Percentiles rank a stretch among this genome's conserved stretches.
phyloP scores from a whole-genome alignment of 257 asterid genomes.

The Mitragyna speciosa region DNA sequence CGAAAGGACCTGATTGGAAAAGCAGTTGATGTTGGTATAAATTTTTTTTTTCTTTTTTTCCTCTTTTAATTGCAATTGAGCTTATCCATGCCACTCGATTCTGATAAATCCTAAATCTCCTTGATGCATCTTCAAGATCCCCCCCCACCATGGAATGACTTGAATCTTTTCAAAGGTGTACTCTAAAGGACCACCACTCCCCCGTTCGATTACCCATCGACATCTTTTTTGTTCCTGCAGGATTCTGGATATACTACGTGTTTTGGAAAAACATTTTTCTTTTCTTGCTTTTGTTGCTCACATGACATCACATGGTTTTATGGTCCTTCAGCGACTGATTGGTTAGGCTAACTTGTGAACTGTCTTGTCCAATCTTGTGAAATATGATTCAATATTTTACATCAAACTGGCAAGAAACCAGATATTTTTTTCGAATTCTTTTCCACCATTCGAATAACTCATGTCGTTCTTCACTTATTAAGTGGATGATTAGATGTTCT shows the following conservation, averaged over 20 bases:
- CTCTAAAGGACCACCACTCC: background rate
- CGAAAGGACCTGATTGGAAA: background rate
- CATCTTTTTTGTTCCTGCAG: background rate
- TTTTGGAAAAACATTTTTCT: background rate
- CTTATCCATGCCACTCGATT: background rate
- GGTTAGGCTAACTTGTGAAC: background rate
- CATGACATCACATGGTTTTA: constrained; percentile 19
- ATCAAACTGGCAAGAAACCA: background rate
- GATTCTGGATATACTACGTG: background rate
- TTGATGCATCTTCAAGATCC: background rate
- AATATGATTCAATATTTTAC: background rate
- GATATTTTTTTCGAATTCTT: background rate
- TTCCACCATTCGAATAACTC: no score
- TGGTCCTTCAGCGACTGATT: constrained; percentile 15
- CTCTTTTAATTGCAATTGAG: background rate
- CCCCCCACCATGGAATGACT: background rate
- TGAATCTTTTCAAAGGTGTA: background rate
- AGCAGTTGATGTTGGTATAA: background rate
- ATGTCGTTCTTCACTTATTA: no score
- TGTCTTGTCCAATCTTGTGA: constrained; percentile 13
- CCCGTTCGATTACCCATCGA: background rate
- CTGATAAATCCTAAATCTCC: background rate
- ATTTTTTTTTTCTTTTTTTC: background rate
- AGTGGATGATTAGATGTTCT: no score
- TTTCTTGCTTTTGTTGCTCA: background rate